Evolutionary conservation across 352 stramenopile genomes (phyloP).

Genomic region (Phytophthora tentaculata): DNA sequence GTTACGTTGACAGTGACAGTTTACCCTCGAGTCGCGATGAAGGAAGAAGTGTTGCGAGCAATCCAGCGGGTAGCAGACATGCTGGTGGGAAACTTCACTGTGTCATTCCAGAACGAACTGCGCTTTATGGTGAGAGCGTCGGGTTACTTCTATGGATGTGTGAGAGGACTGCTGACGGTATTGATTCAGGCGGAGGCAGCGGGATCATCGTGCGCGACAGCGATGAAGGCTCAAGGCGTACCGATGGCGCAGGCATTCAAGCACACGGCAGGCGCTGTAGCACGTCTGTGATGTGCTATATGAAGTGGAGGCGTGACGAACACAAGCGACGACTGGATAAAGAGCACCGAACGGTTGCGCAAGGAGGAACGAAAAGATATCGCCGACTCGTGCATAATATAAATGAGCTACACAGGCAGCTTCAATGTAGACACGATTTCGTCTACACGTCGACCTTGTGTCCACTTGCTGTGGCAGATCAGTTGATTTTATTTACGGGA

Average conservation of each 20-base stretch:
- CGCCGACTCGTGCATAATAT: slow-evolving; percentile 13
- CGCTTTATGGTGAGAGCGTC: slow-evolving; percentile 75
- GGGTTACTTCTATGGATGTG: neutral
- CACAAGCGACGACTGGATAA: slow-evolving; percentile 15
- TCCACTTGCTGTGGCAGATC: slow-evolving; percentile 7
- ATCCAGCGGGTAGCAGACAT: slow-evolving; percentile 75
- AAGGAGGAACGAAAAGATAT: neutral
- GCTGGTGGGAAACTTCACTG: slow-evolving; percentile 82
- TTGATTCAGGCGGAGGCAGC: slow-evolving; percentile 64
- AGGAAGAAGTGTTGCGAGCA: slow-evolving; percentile 61
- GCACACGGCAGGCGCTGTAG: slow-evolving; percentile 73
- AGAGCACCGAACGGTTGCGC: slow-evolving; percentile 7
- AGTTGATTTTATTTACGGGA: slow-evolving; percentile 21
- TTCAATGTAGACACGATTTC: slow-evolving; percentile 19
- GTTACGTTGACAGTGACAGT: neutral
- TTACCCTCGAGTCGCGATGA: slow-evolving; percentile 43
- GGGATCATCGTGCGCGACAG: slow-evolving; percentile 61
- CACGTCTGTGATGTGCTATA: slow-evolving; percentile 44
- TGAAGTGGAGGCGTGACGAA: slow-evolving; percentile 5
- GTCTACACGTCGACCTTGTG: slow-evolving; percentile 12
- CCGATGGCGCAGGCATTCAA: slow-evolving; percentile 78
- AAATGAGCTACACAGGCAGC: slow-evolving; percentile 9
- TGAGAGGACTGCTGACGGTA: slow-evolving; percentile 1
- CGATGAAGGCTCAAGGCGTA: slow-evolving; percentile 72
- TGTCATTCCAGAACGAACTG: slow-evolving; percentile 87